Base-by-base conservation (phyloP, 2,329 filamentous ascomycete species). In the Arachnomyces sp. region DNA sequence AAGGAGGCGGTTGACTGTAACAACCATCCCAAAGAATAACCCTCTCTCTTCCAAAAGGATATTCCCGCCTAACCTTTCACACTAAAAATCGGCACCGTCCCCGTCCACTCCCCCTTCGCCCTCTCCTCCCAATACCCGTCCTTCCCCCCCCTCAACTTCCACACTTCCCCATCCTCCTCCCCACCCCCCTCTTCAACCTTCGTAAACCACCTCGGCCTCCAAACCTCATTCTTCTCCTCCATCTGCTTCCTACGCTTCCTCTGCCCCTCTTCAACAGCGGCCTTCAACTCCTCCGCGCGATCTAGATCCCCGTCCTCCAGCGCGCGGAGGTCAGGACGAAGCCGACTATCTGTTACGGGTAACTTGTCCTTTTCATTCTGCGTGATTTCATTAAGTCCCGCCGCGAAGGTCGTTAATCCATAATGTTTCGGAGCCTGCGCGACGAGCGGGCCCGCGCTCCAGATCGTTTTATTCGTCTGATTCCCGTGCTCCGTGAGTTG, bases 121-220 rank as follows among this genome's bases (percentile, higher is more conserved):
- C 90, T 76, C 64, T 86, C 82, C 57, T 94, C 89, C 92, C 92
- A 98, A 64, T 98, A 98, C 7, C 86, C 81, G 13, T 93, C 87
- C 63, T 82, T 88, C 14, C 88, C 87, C 2, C 71, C 70, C 67
- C 81, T 92, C 49, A 50, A 17, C 29, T 45, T 50, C 48, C 48
- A 50, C 15, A 44, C 36, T 12, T 18, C 32, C 25, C 37, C 40
- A 14, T 45, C 37, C 4, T 46, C 44, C 7, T 34, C 44, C 15
- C 35, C 34, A 25, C 34, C 34, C n/a, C 35, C 43, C 20, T 58
- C 50, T 9, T 67, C 67, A 7, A 84, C 79, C 63, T 76, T 81
- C 38, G 79, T 76, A 58, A 98, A 98, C 88, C 90, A 98, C 49
- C 76, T 74, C 4, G 92, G 85, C 50, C 68, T 74, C 73, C 89